Base-by-base conservation (phyloP, 805 yeast genomes). In the Blastobotrys americana region DNA sequence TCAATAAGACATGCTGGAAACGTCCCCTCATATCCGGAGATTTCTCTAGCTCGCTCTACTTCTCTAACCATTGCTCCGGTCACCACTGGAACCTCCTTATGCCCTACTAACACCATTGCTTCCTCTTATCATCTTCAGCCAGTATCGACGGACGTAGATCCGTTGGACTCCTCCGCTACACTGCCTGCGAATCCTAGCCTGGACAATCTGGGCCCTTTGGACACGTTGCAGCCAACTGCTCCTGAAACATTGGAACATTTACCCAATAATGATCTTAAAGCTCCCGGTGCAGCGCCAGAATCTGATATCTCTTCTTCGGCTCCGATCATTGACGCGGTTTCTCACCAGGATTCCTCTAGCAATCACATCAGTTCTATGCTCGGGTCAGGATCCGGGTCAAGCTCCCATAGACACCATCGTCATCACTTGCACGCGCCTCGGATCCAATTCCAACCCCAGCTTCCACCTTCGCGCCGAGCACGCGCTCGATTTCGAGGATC, bases 21-120 rank as follows among this genome's bases (percentile, higher is more conserved):
- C 39, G 5, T 36, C 5, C 39, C 39, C 6, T 36, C 20, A 17
- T 36, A 17, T 5, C 13, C 15, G 17, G 18, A 34, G 18, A 6
- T 34, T 17, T 16, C 17, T 21, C 21, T 36, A 15, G 9, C 39
- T 20, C 17, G 33, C 6, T 8, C 17, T 4, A 25, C 20, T 18
- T 18, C 41, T 18, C 16, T 8, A 16, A 20, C 6, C 27, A n/a
- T n/a, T n/a, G 9, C 39, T 20, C 17, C 41, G 15, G 28, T 21
- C 4, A 25, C 20, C 31, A 19, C 41, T 18, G 27, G 15, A 16
- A 20, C 6, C 27, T 8, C 41, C 10, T 33, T 37, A 5, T 37
- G 41, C 17, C 41, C 41, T 13, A 22, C 17, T 19, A 13, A n/a
- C 10, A 37, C 41, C 5, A 37, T 37, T 21, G 41, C 41, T 5